Conservation (phyloP, 345 rosid genomes). For the Isatis tinctoria region DNA sequence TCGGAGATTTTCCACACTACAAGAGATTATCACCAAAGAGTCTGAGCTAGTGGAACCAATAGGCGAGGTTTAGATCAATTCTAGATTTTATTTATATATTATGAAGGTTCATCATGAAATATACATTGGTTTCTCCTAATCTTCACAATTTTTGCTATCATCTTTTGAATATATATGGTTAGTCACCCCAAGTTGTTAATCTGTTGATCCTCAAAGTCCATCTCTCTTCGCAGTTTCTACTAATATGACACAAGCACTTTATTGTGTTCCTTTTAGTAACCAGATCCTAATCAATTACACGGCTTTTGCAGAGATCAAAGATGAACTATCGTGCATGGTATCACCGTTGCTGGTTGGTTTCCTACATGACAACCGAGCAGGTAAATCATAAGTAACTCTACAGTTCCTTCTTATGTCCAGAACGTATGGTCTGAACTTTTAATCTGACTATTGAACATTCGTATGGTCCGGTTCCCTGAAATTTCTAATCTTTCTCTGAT, state of each 20-base stretch:
- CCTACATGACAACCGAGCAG: slow-evolving; percentile 70
- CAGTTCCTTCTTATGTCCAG: not conserved
- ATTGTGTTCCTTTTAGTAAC: not conserved
- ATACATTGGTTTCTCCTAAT: slow-evolving; percentile 2
- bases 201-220: slow-evolving; percentile 10
- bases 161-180: not conserved
- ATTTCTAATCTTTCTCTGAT: not conserved
- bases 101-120: slow-evolving; percentile 42
- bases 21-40: slow-evolving; percentile 60
- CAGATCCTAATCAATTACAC: not conserved
- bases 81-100: slow-evolving; percentile 40
- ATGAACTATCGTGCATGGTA: slow-evolving; percentile 99
- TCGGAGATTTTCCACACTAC: slow-evolving; percentile 40
- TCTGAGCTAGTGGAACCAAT: slow-evolving; percentile 79
- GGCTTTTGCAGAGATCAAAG: slow-evolving; percentile 67
- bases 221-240: not conserved
- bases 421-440: not conserved
- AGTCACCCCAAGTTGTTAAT: not conserved
- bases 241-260: not conserved
- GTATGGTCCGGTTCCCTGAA: not conserved
- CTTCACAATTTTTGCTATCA: not conserved
- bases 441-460: not conserved
- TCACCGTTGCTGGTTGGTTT: slow-evolving; percentile 96
- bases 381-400: slow-evolving; percentile 32
- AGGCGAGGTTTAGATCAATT: slow-evolving; percentile 77